phyloP scores from a whole-genome alignment of 129 eudicot genomes.

The Logfia minima region DNA sequence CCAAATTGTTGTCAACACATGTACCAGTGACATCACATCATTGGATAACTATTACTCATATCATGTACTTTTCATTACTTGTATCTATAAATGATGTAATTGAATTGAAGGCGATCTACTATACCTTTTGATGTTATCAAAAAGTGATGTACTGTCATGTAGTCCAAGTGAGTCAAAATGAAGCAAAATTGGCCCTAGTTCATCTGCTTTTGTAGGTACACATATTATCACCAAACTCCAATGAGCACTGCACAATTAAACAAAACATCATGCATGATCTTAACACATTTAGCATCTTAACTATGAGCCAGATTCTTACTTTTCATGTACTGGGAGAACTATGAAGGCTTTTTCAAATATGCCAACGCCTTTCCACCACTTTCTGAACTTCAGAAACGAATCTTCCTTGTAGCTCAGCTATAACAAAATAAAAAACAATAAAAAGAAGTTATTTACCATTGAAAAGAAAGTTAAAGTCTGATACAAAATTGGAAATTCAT shows the following conservation, averaged over 20 bases:
- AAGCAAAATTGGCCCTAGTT: constrained; percentile 76
- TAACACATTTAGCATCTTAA: background rate
- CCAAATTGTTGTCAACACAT: background rate
- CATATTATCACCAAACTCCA: constrained; percentile 97
- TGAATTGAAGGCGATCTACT: background rate
- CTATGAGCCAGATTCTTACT: constrained; percentile 46
- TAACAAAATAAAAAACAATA: background rate
- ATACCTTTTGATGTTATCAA: constrained; percentile 68
- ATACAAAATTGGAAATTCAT: constrained; percentile 3
- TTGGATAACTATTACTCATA: background rate
- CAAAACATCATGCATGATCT: background rate
- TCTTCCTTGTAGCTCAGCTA: constrained; percentile 58
- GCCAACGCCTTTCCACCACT: constrained; percentile 96
- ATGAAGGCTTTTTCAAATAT: constrained; percentile 84
- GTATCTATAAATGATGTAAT: constrained; percentile 7
- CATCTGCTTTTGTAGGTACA: constrained; percentile 74
- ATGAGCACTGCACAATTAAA: constrained; percentile 53
- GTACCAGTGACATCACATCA: constrained; percentile 3
- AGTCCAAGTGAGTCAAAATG: constrained; percentile 90
- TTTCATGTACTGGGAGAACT: constrained; percentile 83
- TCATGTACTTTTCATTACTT: background rate
- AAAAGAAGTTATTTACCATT: constrained; percentile 13
- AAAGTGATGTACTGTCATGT: constrained; percentile 56
- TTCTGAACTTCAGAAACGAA: constrained; percentile 66
- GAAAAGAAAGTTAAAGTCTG: background rate